phyloP scores from a whole-genome alignment of 108 stramenopile genomes.

The Nitzschia sp. region DNA sequence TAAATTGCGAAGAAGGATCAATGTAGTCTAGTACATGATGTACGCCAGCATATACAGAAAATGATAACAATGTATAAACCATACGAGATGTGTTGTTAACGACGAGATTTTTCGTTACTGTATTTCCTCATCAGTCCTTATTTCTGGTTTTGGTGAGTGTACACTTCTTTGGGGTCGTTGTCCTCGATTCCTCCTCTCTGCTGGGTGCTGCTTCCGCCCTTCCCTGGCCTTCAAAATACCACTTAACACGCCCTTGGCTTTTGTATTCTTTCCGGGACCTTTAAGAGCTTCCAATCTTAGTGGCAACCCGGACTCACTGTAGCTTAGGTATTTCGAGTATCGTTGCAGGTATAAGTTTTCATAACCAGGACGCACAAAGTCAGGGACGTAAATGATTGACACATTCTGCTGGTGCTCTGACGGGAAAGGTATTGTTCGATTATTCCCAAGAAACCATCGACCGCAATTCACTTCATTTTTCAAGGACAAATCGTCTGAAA shows the following conservation, averaged over 20 bases:
- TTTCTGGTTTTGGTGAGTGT: no score
- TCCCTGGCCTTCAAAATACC: neutral
- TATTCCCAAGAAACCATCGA: slow-evolving; percentile 10
- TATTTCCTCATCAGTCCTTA: no score
- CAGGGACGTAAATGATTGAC: neutral
- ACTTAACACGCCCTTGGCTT: neutral
- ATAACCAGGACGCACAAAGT: slow-evolving; percentile 1
- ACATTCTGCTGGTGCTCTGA: neutral
- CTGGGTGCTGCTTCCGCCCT: neutral
- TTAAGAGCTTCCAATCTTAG: neutral
- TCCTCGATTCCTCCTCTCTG: neutral
- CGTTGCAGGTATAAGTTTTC: neutral
- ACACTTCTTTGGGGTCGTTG: no score
- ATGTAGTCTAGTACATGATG: no score
- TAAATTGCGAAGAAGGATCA: slow-evolving; percentile 9
- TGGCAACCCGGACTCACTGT: neutral
- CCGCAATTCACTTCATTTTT: slow-evolving; percentile 23
- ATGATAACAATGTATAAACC: no score
- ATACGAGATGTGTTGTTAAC: no score
- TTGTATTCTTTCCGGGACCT: neutral
- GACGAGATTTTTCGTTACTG: no score
- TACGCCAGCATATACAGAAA: no score
- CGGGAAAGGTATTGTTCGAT: neutral
- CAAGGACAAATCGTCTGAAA: neutral
- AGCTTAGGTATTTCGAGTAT: neutral